Conservation (phyloP, 2,329 filamentous ascomycete species). For the Diaporthe citrichinensis region DNA sequence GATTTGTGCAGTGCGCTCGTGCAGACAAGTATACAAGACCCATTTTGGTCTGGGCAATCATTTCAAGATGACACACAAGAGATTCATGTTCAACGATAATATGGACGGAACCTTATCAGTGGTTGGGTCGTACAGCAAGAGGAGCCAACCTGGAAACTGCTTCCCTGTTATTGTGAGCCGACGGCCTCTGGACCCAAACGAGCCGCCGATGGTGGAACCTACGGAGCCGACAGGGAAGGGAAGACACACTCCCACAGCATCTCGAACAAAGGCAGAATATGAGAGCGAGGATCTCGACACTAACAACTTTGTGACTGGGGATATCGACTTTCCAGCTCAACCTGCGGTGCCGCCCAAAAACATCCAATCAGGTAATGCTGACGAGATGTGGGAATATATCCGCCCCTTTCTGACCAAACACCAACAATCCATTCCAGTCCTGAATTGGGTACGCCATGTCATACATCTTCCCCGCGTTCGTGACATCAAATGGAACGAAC, state of each 20-base stretch:
- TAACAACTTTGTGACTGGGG: background rate
- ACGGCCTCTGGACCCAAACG: constrained; percentile 35
- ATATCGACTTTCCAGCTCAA: background rate
- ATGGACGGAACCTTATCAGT: constrained; percentile 49
- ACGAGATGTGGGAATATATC: constrained; percentile 49
- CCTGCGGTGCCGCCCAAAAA: background rate
- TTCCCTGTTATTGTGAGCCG: constrained; percentile 46
- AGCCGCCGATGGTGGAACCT: constrained; percentile 37
- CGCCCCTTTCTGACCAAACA: constrained; percentile 44
- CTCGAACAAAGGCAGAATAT: background rate
- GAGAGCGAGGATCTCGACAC: background rate
- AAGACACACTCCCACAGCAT: background rate
- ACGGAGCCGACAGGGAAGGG: background rate
- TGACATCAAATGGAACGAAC: constrained; percentile 49
- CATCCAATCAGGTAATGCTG: background rate
- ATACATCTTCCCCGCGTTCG: constrained; percentile 47
- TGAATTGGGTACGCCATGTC: constrained; percentile 46
- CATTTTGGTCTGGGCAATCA: constrained; percentile 15
- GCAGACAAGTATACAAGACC: constrained; percentile 26
- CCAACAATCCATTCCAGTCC: constrained; percentile 31
- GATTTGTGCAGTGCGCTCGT: constrained; percentile 37
- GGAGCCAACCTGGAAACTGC: background rate
- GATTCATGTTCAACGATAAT: constrained; percentile 47
- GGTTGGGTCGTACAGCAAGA: constrained; percentile 39
- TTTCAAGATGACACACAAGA: constrained; percentile 43